Percentiles rank a stretch among this genome's conserved stretches.
These are phyloP conservation scores for Venturia effusa DNA, from an alignment of 2,329 filamentous ascomycete species.

Conservation along the genomic window DNA sequence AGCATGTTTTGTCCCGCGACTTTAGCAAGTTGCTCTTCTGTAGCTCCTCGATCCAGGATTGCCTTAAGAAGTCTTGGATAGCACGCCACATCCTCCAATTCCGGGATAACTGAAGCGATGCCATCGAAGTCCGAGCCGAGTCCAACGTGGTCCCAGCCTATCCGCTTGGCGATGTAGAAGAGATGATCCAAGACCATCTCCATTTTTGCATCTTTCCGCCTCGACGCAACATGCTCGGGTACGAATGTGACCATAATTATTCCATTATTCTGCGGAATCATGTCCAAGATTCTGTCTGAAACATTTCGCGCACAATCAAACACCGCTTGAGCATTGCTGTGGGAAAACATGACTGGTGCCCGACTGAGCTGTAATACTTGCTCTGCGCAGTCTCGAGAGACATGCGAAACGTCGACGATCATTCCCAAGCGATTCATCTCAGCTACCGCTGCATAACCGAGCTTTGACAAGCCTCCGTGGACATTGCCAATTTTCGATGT, in stretches of 20 bases:
- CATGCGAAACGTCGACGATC: slow-evolving; percentile 12
- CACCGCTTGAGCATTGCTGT: slow-evolving; percentile 1
- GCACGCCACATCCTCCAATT: background rate
- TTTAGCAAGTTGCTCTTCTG: background rate
- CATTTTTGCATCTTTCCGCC: background rate
- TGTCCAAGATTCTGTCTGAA: slow-evolving; percentile 16
- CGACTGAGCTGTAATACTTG: slow-evolving; percentile 3
- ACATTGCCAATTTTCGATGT: background rate
- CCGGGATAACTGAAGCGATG: background rate
- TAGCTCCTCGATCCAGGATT: background rate
- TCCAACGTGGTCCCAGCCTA: slow-evolving; percentile 26
- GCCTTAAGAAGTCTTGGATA: background rate
- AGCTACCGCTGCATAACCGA: background rate
- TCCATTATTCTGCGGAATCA: slow-evolving; percentile 16
- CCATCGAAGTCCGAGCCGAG: slow-evolving; percentile 6
- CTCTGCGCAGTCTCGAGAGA: background rate
- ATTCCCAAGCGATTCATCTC: slow-evolving; percentile 10
- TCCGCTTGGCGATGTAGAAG: slow-evolving; percentile 20
- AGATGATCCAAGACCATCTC: slow-evolving; percentile 23
- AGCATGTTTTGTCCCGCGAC: background rate
- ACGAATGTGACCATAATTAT: slow-evolving; percentile 20
- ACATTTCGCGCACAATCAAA: slow-evolving; percentile 14
- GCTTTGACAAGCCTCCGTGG: slow-evolving; percentile 7
- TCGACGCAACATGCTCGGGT: slow-evolving; percentile 11
- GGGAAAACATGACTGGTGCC: slow-evolving; percentile 12